These are phyloP conservation scores for Crucihimalaya himalaica DNA, from an alignment of 345 rosid species.

Conservation along the genomic window DNA sequence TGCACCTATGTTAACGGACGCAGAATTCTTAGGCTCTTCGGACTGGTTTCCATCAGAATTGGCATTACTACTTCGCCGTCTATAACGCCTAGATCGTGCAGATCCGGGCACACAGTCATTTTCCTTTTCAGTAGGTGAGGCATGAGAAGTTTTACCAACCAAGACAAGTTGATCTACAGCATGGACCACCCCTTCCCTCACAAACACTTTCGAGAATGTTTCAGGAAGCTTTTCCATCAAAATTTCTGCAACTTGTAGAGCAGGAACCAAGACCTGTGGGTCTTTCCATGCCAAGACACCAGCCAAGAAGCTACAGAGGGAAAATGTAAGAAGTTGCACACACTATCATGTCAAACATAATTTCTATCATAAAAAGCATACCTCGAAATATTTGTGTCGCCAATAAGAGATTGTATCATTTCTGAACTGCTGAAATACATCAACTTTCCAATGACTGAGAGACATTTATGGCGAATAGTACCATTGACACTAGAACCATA, in stretches of 20 bases:
- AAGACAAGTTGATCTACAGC: constrained; percentile 92
- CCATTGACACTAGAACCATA: constrained; percentile 97
- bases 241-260: constrained; percentile 94
- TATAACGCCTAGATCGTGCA: constrained; percentile 86
- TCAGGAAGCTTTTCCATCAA: constrained; percentile 99
- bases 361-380: constrained; percentile 33
- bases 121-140: constrained; percentile 70
- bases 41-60: constrained; percentile 64
- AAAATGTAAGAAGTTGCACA: constrained; percentile 23
- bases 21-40: constrained; percentile 67
- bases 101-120: constrained; percentile 70
- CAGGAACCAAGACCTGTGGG: constrained; percentile 95
- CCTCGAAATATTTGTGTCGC: constrained; percentile 94
- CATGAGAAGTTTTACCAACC: constrained; percentile 62
- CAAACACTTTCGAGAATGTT: constrained; percentile 90
- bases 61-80: constrained; percentile 72
- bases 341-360: constrained; percentile 5
- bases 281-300: constrained; percentile 99
- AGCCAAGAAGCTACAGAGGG: constrained; percentile 75
- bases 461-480: constrained; percentile 94
- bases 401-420: constrained; percentile 85
- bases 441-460: constrained; percentile 89
- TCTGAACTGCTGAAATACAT: constrained; percentile 92
- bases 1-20: constrained; percentile 58
- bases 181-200: constrained; percentile 98